Evolutionary conservation across 345 rosid genomes (phyloP).

Genomic region (Euphorbia pulcherrima): DNA sequence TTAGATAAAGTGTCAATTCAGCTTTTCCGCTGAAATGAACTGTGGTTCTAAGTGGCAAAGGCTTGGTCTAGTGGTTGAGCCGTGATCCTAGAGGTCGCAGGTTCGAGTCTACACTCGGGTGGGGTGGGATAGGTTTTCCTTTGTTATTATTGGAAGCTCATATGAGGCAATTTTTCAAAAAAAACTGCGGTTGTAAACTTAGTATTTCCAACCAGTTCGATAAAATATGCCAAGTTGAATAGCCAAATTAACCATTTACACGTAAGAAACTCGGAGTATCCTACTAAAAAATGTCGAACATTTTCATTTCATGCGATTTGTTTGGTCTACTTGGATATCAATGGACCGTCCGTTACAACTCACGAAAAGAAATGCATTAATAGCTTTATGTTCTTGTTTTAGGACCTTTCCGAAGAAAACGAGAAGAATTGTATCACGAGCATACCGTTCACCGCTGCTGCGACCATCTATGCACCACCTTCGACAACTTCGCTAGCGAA

Average conservation of each 20-base stretch:
- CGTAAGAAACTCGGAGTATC: neutral
- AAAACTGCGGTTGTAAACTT: too few species aligned
- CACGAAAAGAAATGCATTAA: neutral
- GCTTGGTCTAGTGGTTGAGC: too few species aligned
- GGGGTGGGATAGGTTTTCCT: too few species aligned
- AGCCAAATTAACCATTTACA: too few species aligned
- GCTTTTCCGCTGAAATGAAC: neutral
- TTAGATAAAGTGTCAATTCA: neutral
- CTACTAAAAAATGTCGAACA: too few species aligned
- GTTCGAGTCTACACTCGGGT: too few species aligned
- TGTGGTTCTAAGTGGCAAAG: too few species aligned
- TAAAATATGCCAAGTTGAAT: neutral
- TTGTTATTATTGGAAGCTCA: too few species aligned
- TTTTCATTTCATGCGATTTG: too few species aligned
- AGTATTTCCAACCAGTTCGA: neutral
- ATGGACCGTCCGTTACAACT: neutral
- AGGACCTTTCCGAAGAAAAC: constrained; percentile 43
- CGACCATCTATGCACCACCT: constrained; percentile 60
- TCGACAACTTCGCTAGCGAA: constrained; percentile 42
- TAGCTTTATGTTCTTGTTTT: constrained; percentile 10
- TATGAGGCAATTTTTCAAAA: too few species aligned
- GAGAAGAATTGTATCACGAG: constrained; percentile 40
- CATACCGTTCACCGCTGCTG: constrained; percentile 59
- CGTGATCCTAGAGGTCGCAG: too few species aligned
- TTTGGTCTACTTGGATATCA: too few species aligned